These are phyloP conservation scores for Arthrobotrys sinensis DNA, from an alignment of 2,329 filamentous ascomycete species.

Conservation along the genomic window DNA sequence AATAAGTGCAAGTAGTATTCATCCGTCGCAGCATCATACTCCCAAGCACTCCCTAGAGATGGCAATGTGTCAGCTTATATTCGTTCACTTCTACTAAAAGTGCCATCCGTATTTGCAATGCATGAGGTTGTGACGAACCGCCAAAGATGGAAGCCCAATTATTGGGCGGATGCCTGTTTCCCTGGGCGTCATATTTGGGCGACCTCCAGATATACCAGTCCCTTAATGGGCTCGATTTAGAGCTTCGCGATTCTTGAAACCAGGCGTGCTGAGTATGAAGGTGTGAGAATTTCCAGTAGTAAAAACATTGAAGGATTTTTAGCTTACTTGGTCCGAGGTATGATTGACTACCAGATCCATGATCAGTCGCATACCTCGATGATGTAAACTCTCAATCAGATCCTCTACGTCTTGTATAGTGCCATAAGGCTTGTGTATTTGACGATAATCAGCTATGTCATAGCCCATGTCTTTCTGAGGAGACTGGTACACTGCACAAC, in stretches of 20 bases:
- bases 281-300: background rate
- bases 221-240: constrained; percentile 71
- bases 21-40: constrained; percentile 70
- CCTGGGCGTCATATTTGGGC: constrained; percentile 70
- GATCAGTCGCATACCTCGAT: constrained; percentile 78
- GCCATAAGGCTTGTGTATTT: constrained; percentile 77
- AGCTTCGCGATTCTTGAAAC: constrained; percentile 73
- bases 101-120: too few species aligned
- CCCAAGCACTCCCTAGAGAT: constrained; percentile 68
- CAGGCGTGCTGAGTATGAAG: constrained; percentile 70
- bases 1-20: constrained; percentile 77
- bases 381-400: constrained; percentile 75
- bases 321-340: constrained; percentile 74
- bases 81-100: background rate
- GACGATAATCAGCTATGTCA: constrained; percentile 78
- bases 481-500: constrained; percentile 71
- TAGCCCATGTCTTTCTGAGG: constrained; percentile 80
- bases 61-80: background rate
- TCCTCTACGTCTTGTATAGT: constrained; percentile 77
- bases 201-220: constrained; percentile 79
- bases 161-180: constrained; percentile 74
- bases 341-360: constrained; percentile 85
- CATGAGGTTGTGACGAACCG: constrained; percentile 56
- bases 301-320: background rate
- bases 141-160: constrained; percentile 71